These are phyloP conservation scores for Cercophora scortea DNA, from an alignment of 495 filamentous ascomycete species.

Conservation along the genomic window DNA sequence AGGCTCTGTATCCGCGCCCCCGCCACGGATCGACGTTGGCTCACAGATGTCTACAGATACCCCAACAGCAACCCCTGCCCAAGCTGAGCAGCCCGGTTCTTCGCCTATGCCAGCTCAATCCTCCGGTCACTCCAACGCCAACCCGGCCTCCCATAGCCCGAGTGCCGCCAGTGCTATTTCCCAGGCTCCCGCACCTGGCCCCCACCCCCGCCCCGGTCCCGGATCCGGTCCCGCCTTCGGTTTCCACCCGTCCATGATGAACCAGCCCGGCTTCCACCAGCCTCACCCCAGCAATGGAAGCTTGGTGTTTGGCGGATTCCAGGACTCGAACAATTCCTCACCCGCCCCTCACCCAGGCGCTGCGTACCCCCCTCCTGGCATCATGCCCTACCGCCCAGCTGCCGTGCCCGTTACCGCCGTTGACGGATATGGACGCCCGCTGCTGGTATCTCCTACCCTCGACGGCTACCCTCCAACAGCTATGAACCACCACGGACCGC, in stretches of 20 bases:
- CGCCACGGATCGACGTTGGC: neutral
- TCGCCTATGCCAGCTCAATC: constrained; percentile 9
- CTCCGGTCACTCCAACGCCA: neutral
- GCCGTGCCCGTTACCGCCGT: constrained; percentile 23
- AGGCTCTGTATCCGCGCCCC: neutral
- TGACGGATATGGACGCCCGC: constrained; percentile 28
- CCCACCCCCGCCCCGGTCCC: neutral
- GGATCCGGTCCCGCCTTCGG: neutral
- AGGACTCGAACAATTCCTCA: constrained; percentile 41
- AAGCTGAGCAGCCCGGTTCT: neutral
- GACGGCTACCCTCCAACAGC: constrained; percentile 30
- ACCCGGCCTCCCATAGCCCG: constrained; percentile 3
- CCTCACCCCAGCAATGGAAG: constrained; percentile 36
- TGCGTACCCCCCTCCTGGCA: constrained; percentile 28
- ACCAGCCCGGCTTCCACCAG: constrained; percentile 19
- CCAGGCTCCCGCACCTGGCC: constrained; percentile 1
- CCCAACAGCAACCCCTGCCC: constrained; percentile 3
- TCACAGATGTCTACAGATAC: constrained; percentile 9
- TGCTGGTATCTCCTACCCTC: constrained; percentile 21
- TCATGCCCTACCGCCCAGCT: constrained; percentile 20
- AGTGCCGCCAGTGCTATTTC: neutral
- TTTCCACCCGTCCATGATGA: constrained; percentile 7
- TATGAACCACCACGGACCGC: constrained; percentile 34
- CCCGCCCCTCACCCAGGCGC: constrained; percentile 33
- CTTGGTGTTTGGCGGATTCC: constrained; percentile 34